Percentiles rank a stretch among this genome's conserved stretches.
phyloP scores from a whole-genome alignment of 2,329 filamentous ascomycete genomes.

The Pyrenophora tritici-repentis region DNA sequence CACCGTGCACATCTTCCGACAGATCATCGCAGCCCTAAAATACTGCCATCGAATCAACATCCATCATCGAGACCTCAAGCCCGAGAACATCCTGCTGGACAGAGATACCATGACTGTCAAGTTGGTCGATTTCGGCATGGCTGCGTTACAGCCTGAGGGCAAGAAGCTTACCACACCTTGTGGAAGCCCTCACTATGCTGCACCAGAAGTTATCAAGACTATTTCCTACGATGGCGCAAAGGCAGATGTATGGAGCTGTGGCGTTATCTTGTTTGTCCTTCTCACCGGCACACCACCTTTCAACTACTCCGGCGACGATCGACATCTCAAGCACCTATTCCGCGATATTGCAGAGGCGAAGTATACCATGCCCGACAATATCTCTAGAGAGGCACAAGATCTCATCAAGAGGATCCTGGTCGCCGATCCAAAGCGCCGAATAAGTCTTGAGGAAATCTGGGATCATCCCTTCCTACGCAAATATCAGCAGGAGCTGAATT shows the following conservation, averaged over 20 bases:
- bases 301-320: constrained; percentile 53
- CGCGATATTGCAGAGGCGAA: constrained; percentile 56
- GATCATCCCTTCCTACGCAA: constrained; percentile 82
- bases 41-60: constrained; percentile 96
- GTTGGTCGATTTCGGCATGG: constrained; percentile 98
- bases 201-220: constrained; percentile 84
- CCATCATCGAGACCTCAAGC: constrained; percentile 94
- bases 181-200: constrained; percentile 95
- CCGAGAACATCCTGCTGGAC: constrained; percentile 92
- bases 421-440: constrained; percentile 76
- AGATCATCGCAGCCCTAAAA: constrained; percentile 88
- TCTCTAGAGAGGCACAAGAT: constrained; percentile 73
- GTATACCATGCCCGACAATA: constrained; percentile 52
- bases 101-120: constrained; percentile 74
- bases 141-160: constrained; percentile 80
- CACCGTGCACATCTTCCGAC: constrained; percentile 83
- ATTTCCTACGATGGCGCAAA: constrained; percentile 79
- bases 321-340: constrained; percentile 68
- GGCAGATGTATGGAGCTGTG: constrained; percentile 90
- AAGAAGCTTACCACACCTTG: constrained; percentile 87
- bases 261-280: constrained; percentile 79
- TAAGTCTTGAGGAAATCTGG: constrained; percentile 83
- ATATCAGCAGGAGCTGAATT: constrained; percentile 73
- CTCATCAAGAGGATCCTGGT: constrained; percentile 81
- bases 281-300: constrained; percentile 85